Percentiles rank a stretch among this genome's conserved stretches.
Evolutionary conservation across 2,329 filamentous ascomycete species (phyloP).

Genomic region (Drechslera avenae): DNA sequence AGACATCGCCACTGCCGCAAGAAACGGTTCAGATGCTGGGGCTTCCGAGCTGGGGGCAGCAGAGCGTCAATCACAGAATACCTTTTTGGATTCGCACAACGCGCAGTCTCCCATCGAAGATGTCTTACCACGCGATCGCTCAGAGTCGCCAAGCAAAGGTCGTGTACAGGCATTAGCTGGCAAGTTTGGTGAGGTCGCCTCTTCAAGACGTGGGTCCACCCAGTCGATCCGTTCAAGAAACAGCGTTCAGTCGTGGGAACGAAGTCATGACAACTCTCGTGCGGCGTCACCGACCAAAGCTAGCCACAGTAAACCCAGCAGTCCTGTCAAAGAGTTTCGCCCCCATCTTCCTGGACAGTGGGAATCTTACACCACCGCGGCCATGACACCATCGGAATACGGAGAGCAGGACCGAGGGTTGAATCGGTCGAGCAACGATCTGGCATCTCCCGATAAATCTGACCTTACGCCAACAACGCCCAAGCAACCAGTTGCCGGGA

Average conservation of each 20-base stretch:
- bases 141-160: constrained; percentile 55
- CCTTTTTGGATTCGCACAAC: constrained; percentile 45
- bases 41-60: constrained; percentile 34
- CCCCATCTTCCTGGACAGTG: constrained; percentile 60
- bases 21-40: constrained; percentile 26
- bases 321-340: constrained; percentile 49
- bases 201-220: constrained; percentile 54
- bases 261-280: constrained; percentile 45
- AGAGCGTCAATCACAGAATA: constrained; percentile 41
- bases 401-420: constrained; percentile 38
- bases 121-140: constrained; percentile 40
- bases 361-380: constrained; percentile 56
- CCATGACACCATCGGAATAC: constrained; percentile 40
- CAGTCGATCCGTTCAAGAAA: constrained; percentile 50
- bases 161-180: constrained; percentile 59
- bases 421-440: constrained; percentile 8
- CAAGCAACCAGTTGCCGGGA: constrained; percentile 37
- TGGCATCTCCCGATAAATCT: constrained; percentile 31
- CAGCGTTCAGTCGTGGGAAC: constrained; percentile 49
- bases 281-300: constrained; percentile 40
- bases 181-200: constrained; percentile 54
- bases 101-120: constrained; percentile 36
- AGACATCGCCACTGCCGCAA: constrained; percentile 43
- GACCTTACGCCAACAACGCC: constrained; percentile 46
- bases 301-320: constrained; percentile 45